Percentiles rank a stretch among this genome's conserved stretches.
Conservation (phyloP, 495 filamentous ascomycete genomes). For the Aspergillus coremiiformis region DNA sequence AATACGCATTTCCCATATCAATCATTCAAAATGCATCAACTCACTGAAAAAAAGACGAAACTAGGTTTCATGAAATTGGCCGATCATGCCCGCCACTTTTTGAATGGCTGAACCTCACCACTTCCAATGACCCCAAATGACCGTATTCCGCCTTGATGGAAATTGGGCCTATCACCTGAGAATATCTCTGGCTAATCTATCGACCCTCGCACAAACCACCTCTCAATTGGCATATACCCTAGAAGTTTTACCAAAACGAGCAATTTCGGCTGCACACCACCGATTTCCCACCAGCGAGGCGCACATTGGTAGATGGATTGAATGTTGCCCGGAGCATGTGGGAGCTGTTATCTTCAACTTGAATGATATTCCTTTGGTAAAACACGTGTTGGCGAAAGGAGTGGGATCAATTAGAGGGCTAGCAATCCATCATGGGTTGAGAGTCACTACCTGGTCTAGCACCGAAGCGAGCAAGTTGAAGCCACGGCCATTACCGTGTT, state of each 20-base stretch:
- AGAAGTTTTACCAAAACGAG: conserved; percentile 87
- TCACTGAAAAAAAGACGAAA: conserved; percentile 66
- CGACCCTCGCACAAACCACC: conserved; percentile 72
- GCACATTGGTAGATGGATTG: conserved; percentile 79
- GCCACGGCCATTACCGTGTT: conserved; percentile 84
- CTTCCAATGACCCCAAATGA: conserved; percentile 57
- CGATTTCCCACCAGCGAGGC: no score
- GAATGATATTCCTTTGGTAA: conserved; percentile 45
- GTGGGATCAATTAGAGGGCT: background rate
- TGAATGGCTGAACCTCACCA: conserved; percentile 77
- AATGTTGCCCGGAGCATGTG: conserved; percentile 58
- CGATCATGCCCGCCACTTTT: conserved; percentile 68
- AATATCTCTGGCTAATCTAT: conserved; percentile 82
- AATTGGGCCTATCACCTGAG: conserved; percentile 82
- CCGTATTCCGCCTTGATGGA: conserved; percentile 78
- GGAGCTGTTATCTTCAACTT: conserved; percentile 37
- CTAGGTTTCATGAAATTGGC: conserved; percentile 78
- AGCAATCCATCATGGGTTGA: conserved; percentile 45
- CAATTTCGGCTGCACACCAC: conserved; percentile 53
- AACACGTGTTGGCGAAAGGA: conserved; percentile 8
- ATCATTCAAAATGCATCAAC: conserved; percentile 53
- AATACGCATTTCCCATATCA: background rate
- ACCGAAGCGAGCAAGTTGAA: conserved; percentile 74
- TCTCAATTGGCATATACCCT: conserved; percentile 78
- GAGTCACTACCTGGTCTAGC: conserved; percentile 74